A percentile compares a stretch with the other conserved stretches of the same genome.
Evolutionary conservation across 371 early-diverging fungal genomes (phyloP).

Genomic region (Coemansia sp.): DNA sequence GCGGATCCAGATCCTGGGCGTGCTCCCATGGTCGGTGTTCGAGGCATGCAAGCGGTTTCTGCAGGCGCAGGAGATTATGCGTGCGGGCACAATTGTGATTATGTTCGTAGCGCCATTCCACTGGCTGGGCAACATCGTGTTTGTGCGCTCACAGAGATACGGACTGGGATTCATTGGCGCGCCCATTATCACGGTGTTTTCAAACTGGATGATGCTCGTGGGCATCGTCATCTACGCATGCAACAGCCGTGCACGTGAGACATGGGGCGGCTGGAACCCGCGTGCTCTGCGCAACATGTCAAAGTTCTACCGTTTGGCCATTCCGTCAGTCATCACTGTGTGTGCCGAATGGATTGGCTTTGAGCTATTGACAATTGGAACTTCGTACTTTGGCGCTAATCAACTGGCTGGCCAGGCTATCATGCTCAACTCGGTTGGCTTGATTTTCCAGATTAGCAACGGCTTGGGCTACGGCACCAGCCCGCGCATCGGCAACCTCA

Average conservation of each 20-base stretch:
- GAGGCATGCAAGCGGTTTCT: slow-evolving; percentile 77
- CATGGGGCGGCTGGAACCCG: slow-evolving; percentile 86
- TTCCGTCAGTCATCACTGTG: slow-evolving; percentile 60
- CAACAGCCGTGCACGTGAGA: slow-evolving; percentile 66
- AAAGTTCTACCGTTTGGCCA: slow-evolving; percentile 68
- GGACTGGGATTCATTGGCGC: slow-evolving; percentile 81
- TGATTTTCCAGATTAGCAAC: slow-evolving; percentile 68
- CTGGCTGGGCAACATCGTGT: slow-evolving; percentile 65
- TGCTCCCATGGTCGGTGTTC: slow-evolving; percentile 74
- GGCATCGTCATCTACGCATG: slow-evolving; percentile 64
- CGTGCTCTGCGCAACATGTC: slow-evolving; percentile 63
- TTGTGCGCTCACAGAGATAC: slow-evolving; percentile 68
- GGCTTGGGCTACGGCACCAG: slow-evolving; percentile 63
- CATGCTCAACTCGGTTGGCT: slow-evolving; percentile 63
- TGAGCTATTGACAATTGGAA: slow-evolving; percentile 73
- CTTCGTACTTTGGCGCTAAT: slow-evolving; percentile 60
- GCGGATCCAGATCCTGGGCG: slow-evolving; percentile 64
- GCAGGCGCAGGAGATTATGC: slow-evolving; percentile 84
- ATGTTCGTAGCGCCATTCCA: slow-evolving; percentile 74
- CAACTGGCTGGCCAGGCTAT: slow-evolving; percentile 85
- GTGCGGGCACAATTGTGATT: slow-evolving; percentile 71
- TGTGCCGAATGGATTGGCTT: slow-evolving; percentile 73
- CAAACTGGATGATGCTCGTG: slow-evolving; percentile 68
- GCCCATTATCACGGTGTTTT: slow-evolving; percentile 73
- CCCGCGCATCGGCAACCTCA: slow-evolving; percentile 77